Evolutionary conservation across 352 stramenopile genomes (phyloP), one percentile per base, ranked within the genome.

Genomic region (Phytophthora pseudosyringae): DNA sequence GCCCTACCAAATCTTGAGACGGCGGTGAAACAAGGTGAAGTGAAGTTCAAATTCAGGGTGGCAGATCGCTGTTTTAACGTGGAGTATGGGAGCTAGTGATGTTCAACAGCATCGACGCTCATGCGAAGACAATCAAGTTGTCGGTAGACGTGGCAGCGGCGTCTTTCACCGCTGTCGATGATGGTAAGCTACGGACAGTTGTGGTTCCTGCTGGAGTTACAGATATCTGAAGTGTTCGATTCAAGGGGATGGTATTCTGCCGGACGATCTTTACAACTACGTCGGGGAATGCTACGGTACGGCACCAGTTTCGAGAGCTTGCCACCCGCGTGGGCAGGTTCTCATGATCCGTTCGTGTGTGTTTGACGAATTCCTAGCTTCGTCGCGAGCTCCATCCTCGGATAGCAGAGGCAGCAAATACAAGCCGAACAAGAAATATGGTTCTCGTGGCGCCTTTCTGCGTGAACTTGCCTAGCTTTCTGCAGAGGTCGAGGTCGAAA

Each of bases 81-180:
- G 18, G 32, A 7, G 39, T 52, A 15, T 44, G 31, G 4, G 15
- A 6, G 33, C 39, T 21, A 96, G 88, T 77, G 25, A 70, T 93
- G 28, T 88, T 90, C 71, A 96, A 96, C 39, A 67, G 79, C 28
- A 67, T 94, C 13, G 86, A 96, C 33, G 84, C 84, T 38, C 31
- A 75, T 21, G 82, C 88, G 15, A 76, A 64, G 18, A 63, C 32
- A 21, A 79, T 96, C 33, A 68, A 60, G 8, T 18, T 92, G 21
- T 65, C 57, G 11, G 48, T 94, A 4, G 72, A 90, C 47, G 38
- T 78, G 12, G n/a, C 43, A 8, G 64, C 70, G 4, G 71, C 72
- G 15, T 88, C 83, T 6, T 94, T 96, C 40, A 76, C 64, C 2
- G 76, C 80, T 3, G 59, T 70, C 9, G 88, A 96, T n/a, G 79